Conservation (phyloP, 2,329 filamentous ascomycete species). For the Colletotrichum sojae region DNA sequence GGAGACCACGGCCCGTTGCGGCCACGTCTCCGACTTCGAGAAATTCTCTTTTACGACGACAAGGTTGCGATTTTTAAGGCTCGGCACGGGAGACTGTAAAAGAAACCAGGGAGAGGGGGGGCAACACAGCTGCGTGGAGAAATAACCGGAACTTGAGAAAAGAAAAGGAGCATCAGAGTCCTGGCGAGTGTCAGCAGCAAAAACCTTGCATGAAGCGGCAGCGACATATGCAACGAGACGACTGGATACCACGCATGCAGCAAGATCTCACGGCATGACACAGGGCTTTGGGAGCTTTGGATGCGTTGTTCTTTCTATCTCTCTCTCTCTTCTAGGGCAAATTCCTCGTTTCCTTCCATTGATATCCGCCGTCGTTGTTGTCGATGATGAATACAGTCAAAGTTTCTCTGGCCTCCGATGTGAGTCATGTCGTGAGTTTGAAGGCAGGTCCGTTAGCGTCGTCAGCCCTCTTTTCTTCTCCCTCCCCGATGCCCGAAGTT, state of each 20-base stretch:
- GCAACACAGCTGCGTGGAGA: neutral
- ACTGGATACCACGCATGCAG: neutral
- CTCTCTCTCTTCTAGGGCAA: neutral
- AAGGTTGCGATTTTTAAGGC: slow-evolving; percentile 86
- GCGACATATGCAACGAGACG: slow-evolving; percentile 17
- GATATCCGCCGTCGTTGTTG: slow-evolving; percentile 30
- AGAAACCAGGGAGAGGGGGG: neutral
- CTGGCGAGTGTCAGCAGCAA: neutral
- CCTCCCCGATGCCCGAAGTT: too few species aligned
- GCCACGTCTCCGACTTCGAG: slow-evolving; percentile 73
- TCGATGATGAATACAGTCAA: neutral
- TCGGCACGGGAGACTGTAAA: slow-evolving; percentile 69
- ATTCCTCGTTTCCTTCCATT: slow-evolving; percentile 4
- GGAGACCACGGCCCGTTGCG: slow-evolving; percentile 55
- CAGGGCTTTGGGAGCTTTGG: neutral
- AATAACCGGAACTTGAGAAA: neutral
- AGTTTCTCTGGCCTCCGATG: neutral
- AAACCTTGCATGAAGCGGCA: slow-evolving; percentile 21
- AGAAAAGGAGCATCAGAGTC: slow-evolving; percentile 4
- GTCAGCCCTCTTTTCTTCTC: too few species aligned
- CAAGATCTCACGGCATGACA: neutral
- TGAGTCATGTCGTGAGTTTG: neutral
- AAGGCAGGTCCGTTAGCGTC: too few species aligned
- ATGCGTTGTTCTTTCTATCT: slow-evolving; percentile 1
- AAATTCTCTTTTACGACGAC: slow-evolving; percentile 89